Conservation (phyloP, 2,329 filamentous ascomycete species). For the Penicillium sp. region DNA sequence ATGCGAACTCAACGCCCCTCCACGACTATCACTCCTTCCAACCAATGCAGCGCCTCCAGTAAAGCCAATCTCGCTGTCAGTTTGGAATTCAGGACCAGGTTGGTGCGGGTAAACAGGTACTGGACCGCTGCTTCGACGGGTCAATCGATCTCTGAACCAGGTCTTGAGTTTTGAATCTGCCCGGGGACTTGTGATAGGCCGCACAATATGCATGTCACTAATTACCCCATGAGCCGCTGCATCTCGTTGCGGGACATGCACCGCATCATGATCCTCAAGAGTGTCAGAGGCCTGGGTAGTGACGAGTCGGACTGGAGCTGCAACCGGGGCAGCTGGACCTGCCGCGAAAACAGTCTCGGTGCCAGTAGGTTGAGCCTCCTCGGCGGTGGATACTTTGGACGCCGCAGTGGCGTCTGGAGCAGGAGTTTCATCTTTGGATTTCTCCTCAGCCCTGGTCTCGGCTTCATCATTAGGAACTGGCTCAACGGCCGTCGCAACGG, state of each 20-base stretch:
- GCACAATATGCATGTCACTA: conserved; percentile 15
- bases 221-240: conserved; percentile 10
- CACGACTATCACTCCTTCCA: conserved; percentile 21
- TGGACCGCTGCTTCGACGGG: conserved; percentile 33
- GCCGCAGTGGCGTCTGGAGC: not conserved
- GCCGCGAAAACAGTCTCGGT: conserved; percentile 6
- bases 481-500: not conserved
- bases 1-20: conserved; percentile 37
- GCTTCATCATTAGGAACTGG: not conserved
- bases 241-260: conserved; percentile 15
- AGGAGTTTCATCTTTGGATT: not conserved
- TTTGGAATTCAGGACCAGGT: conserved; percentile 24
- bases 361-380: conserved; percentile 5
- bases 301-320: conserved; percentile 8
- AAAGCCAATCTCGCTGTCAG: conserved; percentile 22
- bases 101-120: conserved; percentile 29
- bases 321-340: conserved; percentile 3
- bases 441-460: not conserved
- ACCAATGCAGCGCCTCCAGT: conserved; percentile 27
- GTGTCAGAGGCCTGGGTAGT: conserved; percentile 10
- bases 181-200: conserved; percentile 27
- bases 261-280: not conserved
- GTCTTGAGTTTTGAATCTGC: conserved; percentile 39
- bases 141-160: conserved; percentile 39
- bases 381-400: not conserved